Percentiles rank a stretch among this genome's conserved stretches.
Evolutionary conservation across 345 rosid species (phyloP).

Genomic region (Salix viminalis): DNA sequence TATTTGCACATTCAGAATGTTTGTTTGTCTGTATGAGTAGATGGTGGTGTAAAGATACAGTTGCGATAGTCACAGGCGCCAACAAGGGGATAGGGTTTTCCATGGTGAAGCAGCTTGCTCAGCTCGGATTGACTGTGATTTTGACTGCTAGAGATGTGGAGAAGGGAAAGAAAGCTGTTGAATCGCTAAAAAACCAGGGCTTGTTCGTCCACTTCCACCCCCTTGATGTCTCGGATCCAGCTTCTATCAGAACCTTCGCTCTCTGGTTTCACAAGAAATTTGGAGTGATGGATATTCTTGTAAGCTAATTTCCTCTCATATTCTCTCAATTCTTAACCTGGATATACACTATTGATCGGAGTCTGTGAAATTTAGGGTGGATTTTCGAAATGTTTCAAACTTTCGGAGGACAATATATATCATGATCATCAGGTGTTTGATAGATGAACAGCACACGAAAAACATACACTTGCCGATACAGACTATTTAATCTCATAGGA

Average conservation of each 20-base stretch:
- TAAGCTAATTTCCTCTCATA: conserved; percentile 25
- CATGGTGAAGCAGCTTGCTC: conserved; percentile 61
- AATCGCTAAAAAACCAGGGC: conserved; percentile 40
- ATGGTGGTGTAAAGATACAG: conserved; percentile 76
- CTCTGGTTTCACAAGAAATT: conserved; percentile 40
- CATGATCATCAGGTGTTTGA: too few species aligned
- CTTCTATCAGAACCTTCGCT: conserved; percentile 57
- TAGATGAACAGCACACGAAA: too few species aligned
- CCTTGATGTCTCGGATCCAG: conserved; percentile 60
- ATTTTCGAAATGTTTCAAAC: too few species aligned
- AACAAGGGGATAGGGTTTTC: conserved; percentile 82
- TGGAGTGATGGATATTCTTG: conserved; percentile 60
- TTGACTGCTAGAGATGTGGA: conserved; percentile 65
- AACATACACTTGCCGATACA: too few species aligned
- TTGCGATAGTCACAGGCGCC: conserved; percentile 79
- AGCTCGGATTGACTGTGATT: conserved; percentile 59
- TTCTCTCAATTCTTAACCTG: too few species aligned
- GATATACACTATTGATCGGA: too few species aligned
- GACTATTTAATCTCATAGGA: too few species aligned
- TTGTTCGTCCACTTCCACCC: conserved; percentile 38
- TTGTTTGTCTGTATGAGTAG: conserved; percentile 17
- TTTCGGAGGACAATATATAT: too few species aligned
- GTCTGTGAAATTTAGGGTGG: too few species aligned
- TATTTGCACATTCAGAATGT: background rate
- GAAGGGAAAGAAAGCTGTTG: conserved; percentile 51